Evolutionary conservation across 2,329 filamentous ascomycete species (phyloP), one percentile per base, ranked within the genome.

Genomic region (Trichoderma afroharzianum): DNA sequence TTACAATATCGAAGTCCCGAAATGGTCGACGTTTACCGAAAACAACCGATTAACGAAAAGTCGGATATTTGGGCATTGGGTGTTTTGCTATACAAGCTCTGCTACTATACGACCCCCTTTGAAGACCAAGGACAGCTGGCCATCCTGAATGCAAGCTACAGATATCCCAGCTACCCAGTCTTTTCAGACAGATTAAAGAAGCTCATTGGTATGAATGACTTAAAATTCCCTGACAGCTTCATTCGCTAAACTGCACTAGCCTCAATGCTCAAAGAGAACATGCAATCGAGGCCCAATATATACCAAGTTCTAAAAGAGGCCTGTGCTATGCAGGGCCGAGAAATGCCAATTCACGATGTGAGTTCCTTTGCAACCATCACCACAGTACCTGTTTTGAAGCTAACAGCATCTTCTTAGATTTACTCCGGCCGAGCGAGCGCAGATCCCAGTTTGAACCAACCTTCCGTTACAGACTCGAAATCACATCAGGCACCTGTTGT

Each of bases 31-130:
- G 96, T 99, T 28, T 99, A 98, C 83, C 88, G 95, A 74, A 97
- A 97, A 81, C 93, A 95, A 77, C 94, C 96, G 1, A 97, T 99
- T 79, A 94, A 99, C 79, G 96, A 99, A 83, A 99, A 99, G 84
- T 97, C 95, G 63, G 96, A 99, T 81, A 98, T 99, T 33, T 99
- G 95, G 96, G 96, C 96, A 1, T 83, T 99, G 73, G 96, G 96
- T 6, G 96, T 99, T 55, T 84, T 99, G 72, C 83, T 99, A 69
- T 99, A 99, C 85, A 99, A 99, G 85, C 87, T 99, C 73, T 99
- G 96, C 85, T 99, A 98, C 82, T 99, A 99, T 82, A 99, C 96
- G 1, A 99, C 96, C 6, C 96, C 96, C 0, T 99, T 99, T 77
- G 96, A 99, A 82, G 95, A 98, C 74, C 94, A 97, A 79, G 96